Base-by-base conservation (phyloP, 345 rosid genomes). In the Isatis tinctoria region DNA sequence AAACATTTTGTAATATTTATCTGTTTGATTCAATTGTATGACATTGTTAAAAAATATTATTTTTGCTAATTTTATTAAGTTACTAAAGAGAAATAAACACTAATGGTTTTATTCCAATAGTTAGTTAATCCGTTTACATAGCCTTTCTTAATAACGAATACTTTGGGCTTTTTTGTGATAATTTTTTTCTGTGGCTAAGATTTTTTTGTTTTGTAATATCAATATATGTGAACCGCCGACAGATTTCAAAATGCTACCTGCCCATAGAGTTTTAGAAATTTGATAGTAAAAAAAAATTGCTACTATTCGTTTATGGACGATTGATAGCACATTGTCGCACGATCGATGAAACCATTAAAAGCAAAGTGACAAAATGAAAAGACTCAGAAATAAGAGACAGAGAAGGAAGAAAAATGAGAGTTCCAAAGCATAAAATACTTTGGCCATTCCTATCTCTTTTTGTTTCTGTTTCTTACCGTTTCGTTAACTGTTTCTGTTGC, bases 401-500 rank as follows among this genome's bases (percentile, higher is more conserved):
- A 68, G 16, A 67, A 49, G 22, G 69, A 49, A 49, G 47, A 43
- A 60, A 60, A 0, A 62, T 76, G 74, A 69, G 74, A 69, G 74
- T 76, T 69, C 79, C 74, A 75, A 69, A 69, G 74, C 74, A 61
- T 17, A 51, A 7, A 40, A 39, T 26, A 61, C 51, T 12, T 61
- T 75, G 74, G 64, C 65, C 65, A 75, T 68, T 33, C 61, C 72
- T 1, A 74, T 58, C 43, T 54, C 65, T 68, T 75, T 40, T 69
- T 44, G 56, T 68, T 61, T 68, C 74, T 75, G 64, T 52, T 62
- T 63, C 67, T 69, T 52, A 69, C 69, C 65, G 57, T 52, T 76
- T 76, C 30, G 60, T 59, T 67, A 74, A 74, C 73, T 74, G 78
- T 69, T 75, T 44, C 44, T 69, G 43, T 54, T 54, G 75, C 59